Percentiles rank a stretch among this genome's conserved stretches.
Evolutionary conservation across 345 rosid species (phyloP).

Genomic region (Populus pruinosa): DNA sequence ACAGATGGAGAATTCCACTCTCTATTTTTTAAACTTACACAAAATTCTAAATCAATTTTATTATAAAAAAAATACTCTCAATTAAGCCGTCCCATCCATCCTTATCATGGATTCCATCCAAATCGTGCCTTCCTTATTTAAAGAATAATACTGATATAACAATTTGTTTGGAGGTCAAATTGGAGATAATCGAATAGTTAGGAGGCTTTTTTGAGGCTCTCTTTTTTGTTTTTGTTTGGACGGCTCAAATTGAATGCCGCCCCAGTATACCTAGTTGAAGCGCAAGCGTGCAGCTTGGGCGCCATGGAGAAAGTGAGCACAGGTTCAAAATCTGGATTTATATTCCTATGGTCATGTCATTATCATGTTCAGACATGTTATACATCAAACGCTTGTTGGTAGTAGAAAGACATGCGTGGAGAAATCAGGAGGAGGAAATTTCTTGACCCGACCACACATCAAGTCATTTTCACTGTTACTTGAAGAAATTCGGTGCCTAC

Average conservation of each 20-base stretch:
- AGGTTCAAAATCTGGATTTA: neutral
- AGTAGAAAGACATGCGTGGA: neutral
- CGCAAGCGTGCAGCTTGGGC: neutral
- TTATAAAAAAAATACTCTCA: neutral
- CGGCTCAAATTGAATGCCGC: neutral
- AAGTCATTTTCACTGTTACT: neutral
- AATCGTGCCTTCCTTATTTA: neutral
- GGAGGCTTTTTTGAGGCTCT: neutral
- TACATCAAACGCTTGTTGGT: neutral
- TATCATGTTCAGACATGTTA: neutral
- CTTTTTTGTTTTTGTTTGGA: neutral
- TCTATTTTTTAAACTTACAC: no score
- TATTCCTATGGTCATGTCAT: neutral
- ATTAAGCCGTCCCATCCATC: neutral
- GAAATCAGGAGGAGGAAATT: neutral
- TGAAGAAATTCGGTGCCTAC: neutral
- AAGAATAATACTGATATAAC: neutral
- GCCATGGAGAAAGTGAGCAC: neutral
- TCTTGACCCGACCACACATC: no score
- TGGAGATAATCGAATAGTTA: neutral
- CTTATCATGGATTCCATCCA: neutral
- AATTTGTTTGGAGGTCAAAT: neutral
- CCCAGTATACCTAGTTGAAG: neutral
- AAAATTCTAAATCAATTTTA: neutral
- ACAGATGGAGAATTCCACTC: neutral